Conservation (phyloP, 352 stramenopile genomes). For the Thalassiosira sp. region DNA sequence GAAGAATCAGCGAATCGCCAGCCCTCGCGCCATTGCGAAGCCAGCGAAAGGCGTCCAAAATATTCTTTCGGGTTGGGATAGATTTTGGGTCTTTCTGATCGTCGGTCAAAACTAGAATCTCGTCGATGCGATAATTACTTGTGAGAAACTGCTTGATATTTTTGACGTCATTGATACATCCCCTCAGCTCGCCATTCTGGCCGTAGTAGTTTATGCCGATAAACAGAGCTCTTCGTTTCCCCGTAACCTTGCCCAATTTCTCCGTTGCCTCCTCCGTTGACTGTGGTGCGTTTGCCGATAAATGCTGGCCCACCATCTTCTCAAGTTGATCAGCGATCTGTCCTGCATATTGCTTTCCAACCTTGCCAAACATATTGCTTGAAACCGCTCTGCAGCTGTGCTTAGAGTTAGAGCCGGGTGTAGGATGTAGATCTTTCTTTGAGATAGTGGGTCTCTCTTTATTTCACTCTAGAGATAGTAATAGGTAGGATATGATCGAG, state of each 20-base stretch:
- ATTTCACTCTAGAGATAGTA: too few species aligned
- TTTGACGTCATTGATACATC: conserved; percentile 58
- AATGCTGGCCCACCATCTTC: conserved; percentile 7
- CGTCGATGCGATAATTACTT: conserved; percentile 25
- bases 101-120: conserved; percentile 56
- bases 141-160: conserved; percentile 47
- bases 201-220: conserved; percentile 66
- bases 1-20: conserved; percentile 43
- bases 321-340: conserved; percentile 26
- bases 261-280: conserved; percentile 25
- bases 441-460: too few species aligned
- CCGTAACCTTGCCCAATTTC: conserved; percentile 18
- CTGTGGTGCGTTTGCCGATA: conserved; percentile 11
- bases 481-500: too few species aligned
- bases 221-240: conserved; percentile 45
- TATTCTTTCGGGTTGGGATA: conserved; percentile 53
- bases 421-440: too few species aligned
- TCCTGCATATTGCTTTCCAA: conserved; percentile 19
- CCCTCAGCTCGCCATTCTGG: conserved; percentile 53
- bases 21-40: conserved; percentile 25
- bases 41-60: conserved; percentile 53
- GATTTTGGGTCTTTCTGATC: conserved; percentile 39
- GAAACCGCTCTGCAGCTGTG: too few species aligned
- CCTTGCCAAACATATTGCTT: conserved; percentile 46
- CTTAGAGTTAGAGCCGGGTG: too few species aligned